Conservation (phyloP, 2,329 filamentous ascomycete genomes). For the Beauveria caledonica region DNA sequence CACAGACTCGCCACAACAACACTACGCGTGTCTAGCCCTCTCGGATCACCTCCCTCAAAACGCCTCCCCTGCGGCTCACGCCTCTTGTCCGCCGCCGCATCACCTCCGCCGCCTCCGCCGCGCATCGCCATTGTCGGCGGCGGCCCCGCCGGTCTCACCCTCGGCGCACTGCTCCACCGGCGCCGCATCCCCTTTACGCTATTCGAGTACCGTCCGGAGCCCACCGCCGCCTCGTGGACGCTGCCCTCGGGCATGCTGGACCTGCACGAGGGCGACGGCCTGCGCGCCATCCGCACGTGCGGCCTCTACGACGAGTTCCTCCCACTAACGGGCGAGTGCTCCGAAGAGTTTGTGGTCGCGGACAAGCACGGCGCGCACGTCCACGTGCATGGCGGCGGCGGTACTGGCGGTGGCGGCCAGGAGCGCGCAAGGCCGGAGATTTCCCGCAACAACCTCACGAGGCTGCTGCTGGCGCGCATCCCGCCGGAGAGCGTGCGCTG, state of each 20-base stretch:
- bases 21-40: neutral
- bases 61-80: neutral
- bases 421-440: constrained; percentile 28
- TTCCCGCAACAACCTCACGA: constrained; percentile 26
- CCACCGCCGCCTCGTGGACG: constrained; percentile 19
- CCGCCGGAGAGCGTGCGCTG: constrained; percentile 24
- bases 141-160: constrained; percentile 38
- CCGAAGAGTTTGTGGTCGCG: constrained; percentile 29
- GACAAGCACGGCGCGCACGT: constrained; percentile 19
- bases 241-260: constrained; percentile 37
- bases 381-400: constrained; percentile 16
- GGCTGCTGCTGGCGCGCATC: constrained; percentile 25
- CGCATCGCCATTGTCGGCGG: constrained; percentile 38
- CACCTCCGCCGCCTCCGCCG: neutral
- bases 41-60: neutral
- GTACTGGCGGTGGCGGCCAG: neutral
- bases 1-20: neutral
- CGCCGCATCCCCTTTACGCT: constrained; percentile 26
- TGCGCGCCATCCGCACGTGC: constrained; percentile 35
- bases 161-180: constrained; percentile 37
- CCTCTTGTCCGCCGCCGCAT: neutral
- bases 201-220: constrained; percentile 26
- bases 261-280: constrained; percentile 37
- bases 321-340: constrained; percentile 44
- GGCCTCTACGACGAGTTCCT: constrained; percentile 60